Evolutionary conservation across 129 eudicot species (phyloP), one percentile per base, ranked within the genome.

Genomic region (Flaveria robusta): DNA sequence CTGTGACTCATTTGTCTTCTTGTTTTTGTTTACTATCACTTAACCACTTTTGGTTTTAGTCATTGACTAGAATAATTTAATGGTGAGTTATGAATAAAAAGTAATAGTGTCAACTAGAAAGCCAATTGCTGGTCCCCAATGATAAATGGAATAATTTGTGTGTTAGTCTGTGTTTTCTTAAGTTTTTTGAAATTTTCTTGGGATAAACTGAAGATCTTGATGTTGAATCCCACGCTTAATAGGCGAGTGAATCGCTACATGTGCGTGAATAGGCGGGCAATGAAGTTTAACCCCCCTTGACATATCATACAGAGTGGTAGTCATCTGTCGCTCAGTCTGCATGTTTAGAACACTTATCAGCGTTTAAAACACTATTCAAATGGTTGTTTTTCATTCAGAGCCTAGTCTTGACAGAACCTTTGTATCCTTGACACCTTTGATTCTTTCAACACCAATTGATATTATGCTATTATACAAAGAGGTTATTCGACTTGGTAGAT

Each of bases 1-100:
- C 39, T 54, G 37, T 55, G 79, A 66, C 70, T 80, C 74, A 41
- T 80, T 80, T 80, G 83, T 66, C 83, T 70, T 74, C 14, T 80
- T 66, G 71, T 80, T 29, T 45, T 80, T 66, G 84, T 74, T 55
- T 66, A 79, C 59, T n/a, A 64, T 37, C 73, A 65, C 68, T 31
- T 4, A 31, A 31, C 37, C 37, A 31, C 39, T 43, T 72, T 45
- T 50, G 68, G 58, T 41, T 19, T 55, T 68, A 41, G 81, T 9
- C 19, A 23, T 54, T 55, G 75, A 77, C 63, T 54, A 41, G 14
- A 56, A 24, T 69, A 43, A 43, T 24, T 27, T 69, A 70, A 78
- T 42, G 47, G 51, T 22, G 20, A 45, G n/a, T 52, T 59, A 26
- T 51, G 12, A 29, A 19, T 43, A 27, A 59, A 72, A 39, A 72